Conservation (phyloP, 1,139 yeast species). For the Petasospora rhodanensis region DNA sequence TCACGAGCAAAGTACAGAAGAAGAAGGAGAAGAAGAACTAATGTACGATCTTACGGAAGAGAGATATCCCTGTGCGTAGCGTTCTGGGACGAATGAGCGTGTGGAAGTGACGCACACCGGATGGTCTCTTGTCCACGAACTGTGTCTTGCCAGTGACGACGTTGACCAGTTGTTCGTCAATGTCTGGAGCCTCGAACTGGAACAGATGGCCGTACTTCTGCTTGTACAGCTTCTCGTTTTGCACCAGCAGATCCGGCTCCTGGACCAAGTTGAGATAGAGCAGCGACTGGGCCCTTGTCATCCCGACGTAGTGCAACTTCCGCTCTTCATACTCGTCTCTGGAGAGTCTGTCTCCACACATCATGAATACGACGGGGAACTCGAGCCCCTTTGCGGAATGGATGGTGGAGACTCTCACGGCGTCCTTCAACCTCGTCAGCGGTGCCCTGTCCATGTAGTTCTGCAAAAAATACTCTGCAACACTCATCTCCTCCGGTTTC, state of each 20-base stretch:
- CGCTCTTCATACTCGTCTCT: slow-evolving; percentile 21
- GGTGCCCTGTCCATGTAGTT: slow-evolving; percentile 43
- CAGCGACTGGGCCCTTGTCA: slow-evolving; percentile 56
- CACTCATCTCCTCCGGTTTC: slow-evolving; percentile 22
- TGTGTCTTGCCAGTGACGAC: no score
- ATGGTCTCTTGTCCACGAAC: no score
- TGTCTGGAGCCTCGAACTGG: neutral
- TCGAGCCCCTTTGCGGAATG: slow-evolving; percentile 73
- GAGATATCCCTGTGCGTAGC: no score
- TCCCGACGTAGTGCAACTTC: slow-evolving; percentile 55
- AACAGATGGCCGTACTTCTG: neutral
- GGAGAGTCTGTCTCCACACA: slow-evolving; percentile 27
- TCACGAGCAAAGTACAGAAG: slow-evolving; percentile 8
- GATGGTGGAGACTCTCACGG: slow-evolving; percentile 38
- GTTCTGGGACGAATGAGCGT: no score
- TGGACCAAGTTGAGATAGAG: slow-evolving; percentile 35
- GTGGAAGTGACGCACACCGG: no score
- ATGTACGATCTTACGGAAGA: no score
- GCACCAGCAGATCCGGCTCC: neutral
- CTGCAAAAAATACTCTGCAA: slow-evolving; percentile 39
- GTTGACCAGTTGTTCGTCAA: neutral
- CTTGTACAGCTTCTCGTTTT: neutral
- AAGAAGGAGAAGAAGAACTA: slow-evolving; percentile 5
- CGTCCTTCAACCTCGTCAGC: slow-evolving; percentile 16
- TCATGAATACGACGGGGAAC: slow-evolving; percentile 61